A percentile compares a stretch with the other conserved stretches of the same genome.
phyloP scores from a whole-genome alignment of 768 basidiomycete species.

The Psilocybe cyanescens region DNA sequence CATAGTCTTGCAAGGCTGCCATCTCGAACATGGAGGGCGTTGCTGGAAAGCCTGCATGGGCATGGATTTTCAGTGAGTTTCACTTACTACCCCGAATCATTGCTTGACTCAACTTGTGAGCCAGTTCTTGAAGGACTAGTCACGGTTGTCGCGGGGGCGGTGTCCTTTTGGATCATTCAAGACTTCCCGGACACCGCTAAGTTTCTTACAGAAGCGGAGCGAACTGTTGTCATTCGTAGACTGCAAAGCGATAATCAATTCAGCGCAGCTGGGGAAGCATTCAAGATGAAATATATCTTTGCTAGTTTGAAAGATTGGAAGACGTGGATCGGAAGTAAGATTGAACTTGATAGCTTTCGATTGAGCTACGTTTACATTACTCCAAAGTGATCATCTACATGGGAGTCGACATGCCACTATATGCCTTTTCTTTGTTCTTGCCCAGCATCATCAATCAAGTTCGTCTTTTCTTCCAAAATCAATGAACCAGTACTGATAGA shows the following conservation, averaged over 20 bases:
- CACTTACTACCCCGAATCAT: not conserved
- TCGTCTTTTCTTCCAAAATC: constrained; percentile 18
- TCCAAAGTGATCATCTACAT: constrained; percentile 56
- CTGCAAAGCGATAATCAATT: constrained; percentile 72
- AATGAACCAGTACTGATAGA: constrained; percentile 25
- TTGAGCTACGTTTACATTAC: not conserved
- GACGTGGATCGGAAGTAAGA: constrained; percentile 60
- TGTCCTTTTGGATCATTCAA: constrained; percentile 78
- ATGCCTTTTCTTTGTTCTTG: constrained; percentile 78
- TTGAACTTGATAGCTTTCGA: not conserved
- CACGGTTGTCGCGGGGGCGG: constrained; percentile 66
- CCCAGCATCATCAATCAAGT: constrained; percentile 80
- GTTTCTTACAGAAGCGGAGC: constrained; percentile 74
- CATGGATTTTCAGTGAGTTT: constrained; percentile 71
- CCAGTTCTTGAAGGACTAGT: constrained; percentile 65
- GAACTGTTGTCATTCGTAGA: constrained; percentile 65
- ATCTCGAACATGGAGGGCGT: constrained; percentile 76
- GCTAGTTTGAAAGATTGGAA: constrained; percentile 73
- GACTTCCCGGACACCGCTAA: constrained; percentile 85
- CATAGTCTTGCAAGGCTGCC: constrained; percentile 41
- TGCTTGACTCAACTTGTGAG: not conserved
- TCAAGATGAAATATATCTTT: constrained; percentile 60
- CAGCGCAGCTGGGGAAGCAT: constrained; percentile 71
- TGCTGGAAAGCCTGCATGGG: constrained; percentile 66
- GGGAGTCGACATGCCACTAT: constrained; percentile 68